Conservation (phyloP, 768 basidiomycete genomes). For the Clavaria fumosa region DNA sequence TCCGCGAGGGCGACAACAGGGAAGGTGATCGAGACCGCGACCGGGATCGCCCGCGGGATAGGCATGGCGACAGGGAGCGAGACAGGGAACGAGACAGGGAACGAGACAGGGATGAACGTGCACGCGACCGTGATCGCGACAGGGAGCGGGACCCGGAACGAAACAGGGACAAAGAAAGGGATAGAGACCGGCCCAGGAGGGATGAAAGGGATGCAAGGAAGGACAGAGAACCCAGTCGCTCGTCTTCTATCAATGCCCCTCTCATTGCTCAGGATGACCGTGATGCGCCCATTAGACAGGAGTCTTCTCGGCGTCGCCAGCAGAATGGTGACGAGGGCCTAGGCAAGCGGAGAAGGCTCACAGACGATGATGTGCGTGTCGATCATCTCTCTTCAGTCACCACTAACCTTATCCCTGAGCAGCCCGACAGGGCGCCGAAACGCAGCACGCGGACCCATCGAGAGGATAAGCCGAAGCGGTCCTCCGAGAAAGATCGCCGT, state of each 20-base stretch:
- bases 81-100: constrained; percentile 37
- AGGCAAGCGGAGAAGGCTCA: constrained; percentile 53
- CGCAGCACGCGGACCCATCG: constrained; percentile 68
- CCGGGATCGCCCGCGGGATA: constrained; percentile 30
- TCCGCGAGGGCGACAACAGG: constrained; percentile 24
- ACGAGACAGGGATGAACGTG: constrained; percentile 43
- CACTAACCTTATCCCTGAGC: constrained; percentile 10
- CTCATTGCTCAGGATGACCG: constrained; percentile 33
- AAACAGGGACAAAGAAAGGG: constrained; percentile 30
- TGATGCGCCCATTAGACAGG: constrained; percentile 41
- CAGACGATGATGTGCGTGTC: constrained; percentile 58
- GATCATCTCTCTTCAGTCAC: constrained; percentile 1
- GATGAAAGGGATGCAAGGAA: constrained; percentile 40
- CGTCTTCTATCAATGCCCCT: constrained; percentile 14
- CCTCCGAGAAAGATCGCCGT: constrained; percentile 51
- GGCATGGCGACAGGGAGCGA: constrained; percentile 28
- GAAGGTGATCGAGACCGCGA: constrained; percentile 19
- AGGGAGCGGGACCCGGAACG: constrained; percentile 30
- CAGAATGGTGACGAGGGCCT: constrained; percentile 44
- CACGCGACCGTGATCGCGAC: constrained; percentile 34
- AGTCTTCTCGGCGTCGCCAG: constrained; percentile 37
- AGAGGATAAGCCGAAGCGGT: constrained; percentile 55
- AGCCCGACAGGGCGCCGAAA: constrained; percentile 67
- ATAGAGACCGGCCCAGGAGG: constrained; percentile 41
- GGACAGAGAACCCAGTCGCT: constrained; percentile 35